Evolutionary conservation across 2,329 filamentous ascomycete species (phyloP), one percentile per base, ranked within the genome.

Genomic region (Aschersonia sp.): DNA sequence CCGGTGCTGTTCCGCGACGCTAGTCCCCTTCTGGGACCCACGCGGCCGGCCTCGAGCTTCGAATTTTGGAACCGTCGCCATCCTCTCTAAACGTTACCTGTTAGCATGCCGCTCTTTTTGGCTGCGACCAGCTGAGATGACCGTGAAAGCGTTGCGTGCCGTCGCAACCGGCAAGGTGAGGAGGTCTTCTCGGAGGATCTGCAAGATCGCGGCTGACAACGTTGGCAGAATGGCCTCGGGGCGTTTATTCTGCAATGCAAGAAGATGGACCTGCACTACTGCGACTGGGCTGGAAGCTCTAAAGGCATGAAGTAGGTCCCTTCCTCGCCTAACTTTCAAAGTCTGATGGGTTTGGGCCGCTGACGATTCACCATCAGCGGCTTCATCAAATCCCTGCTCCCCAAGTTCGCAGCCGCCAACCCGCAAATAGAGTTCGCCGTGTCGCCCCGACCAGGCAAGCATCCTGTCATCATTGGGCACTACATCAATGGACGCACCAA

Each of bases 221-320:
- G 40, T 35, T 4, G 43, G 6, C 35, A 97, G 89, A 97, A 98
- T 72, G 92, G 92, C 74, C 76, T 97, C 56, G 90, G 90, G 59
- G 86, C 89, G 63, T 97, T 97, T 73, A 87, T 98, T 67, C 79
- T 95, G 49, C 90, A 95, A 72, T 98, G 92, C 80, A 94, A 87
- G 74, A 85, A 83, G 62, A 73, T 98, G 65, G 87, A 95, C 65
- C 87, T 98, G 62, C 86, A 94, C 71, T 98, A 95, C 72, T 97
- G 92, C 73, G 88, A 97, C 74, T 89, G 84, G 79, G 87, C 85
- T 49, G 92, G 89, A 53, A 94, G 87, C 65, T 97, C 90, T 39
- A 80, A 72, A 60, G 92, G 92, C 62, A 95, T 97, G 88, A 92
- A 94, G 86, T 92, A 73, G 53, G 76, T 55, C 6, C 29, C 10